phyloP scores from a whole-genome alignment of 306 rosid species.

The Prosopis cineraria region DNA sequence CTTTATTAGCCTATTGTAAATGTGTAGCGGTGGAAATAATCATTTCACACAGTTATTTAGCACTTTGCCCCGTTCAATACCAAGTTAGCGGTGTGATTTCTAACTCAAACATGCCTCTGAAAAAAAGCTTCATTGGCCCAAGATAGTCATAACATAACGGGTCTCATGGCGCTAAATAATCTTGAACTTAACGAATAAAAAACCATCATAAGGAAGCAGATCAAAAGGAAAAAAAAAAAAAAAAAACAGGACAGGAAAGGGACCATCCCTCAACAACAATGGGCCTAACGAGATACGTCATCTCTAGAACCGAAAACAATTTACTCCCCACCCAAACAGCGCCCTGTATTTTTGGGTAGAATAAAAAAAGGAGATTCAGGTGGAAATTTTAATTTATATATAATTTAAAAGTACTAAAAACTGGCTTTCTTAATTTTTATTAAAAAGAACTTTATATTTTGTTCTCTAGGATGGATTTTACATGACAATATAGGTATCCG shows the following conservation, averaged over 20 bases:
- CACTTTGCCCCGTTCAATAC: background rate
- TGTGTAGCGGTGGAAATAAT: background rate
- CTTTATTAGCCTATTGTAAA: background rate
- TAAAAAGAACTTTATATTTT: background rate
- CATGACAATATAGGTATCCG: background rate
- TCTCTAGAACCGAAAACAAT: slow-evolving; percentile 30
- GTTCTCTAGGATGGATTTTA: background rate
- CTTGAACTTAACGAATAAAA: slow-evolving; percentile 11
- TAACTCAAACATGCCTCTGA: background rate
- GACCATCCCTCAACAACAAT: slow-evolving; percentile 37
- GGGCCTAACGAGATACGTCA: slow-evolving; percentile 39
- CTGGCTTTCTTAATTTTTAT: background rate
- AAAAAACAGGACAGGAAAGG: too few relatives aligned
- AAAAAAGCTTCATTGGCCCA: slow-evolving; percentile 31
- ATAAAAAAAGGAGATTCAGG: too few relatives aligned
- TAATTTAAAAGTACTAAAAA: background rate
- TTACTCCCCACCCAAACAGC: slow-evolving; percentile 15
- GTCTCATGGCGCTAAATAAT: slow-evolving; percentile 24
- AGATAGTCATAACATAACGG: background rate
- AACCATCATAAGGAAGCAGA: slow-evolving; percentile 26
- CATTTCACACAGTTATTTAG: background rate
- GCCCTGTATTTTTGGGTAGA: background rate
- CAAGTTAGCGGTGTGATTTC: slow-evolving; percentile 8
- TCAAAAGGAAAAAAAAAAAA: too few relatives aligned
- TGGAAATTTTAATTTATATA: background rate